Conservation (phyloP, 768 basidiomycete genomes). For the Agaricus bisporus region DNA sequence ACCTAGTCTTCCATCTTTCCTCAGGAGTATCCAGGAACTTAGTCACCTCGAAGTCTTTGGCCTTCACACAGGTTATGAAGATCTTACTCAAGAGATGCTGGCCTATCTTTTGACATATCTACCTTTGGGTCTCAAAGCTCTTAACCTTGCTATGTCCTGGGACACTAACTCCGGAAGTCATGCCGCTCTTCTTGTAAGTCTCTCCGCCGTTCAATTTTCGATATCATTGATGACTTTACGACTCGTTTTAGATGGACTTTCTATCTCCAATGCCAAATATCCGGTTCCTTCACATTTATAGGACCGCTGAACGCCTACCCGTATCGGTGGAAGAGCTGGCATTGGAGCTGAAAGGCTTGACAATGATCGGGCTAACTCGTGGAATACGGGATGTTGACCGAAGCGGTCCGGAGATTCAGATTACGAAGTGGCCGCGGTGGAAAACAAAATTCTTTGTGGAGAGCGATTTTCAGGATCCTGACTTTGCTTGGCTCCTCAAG, state of each 20-base stretch:
- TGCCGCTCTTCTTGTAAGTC: conserved; percentile 23
- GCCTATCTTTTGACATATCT: conserved; percentile 19
- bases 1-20: conserved; percentile 16
- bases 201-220: not conserved
- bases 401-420: conserved; percentile 21
- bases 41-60: conserved; percentile 28
- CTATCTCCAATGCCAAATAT: conserved; percentile 23
- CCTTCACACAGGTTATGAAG: conserved; percentile 28
- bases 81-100: conserved; percentile 20
- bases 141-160: conserved; percentile 33
- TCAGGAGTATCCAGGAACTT: conserved; percentile 21
- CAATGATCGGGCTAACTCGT: conserved; percentile 32
- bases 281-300: conserved; percentile 33
- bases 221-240: not conserved
- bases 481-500: conserved; percentile 35
- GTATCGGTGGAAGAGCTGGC: conserved; percentile 29
- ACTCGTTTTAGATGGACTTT: conserved; percentile 18
- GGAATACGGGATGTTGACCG: conserved; percentile 30
- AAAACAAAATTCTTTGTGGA: conserved; percentile 32
- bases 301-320: conserved; percentile 22
- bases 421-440: conserved; percentile 32
- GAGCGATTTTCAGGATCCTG: conserved; percentile 29
- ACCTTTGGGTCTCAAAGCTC: conserved; percentile 24
- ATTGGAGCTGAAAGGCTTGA: conserved; percentile 23
- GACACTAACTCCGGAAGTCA: conserved; percentile 11